Evolutionary conservation across 1,284 basidiomycete species (phyloP), one percentile per base, ranked within the genome.

Genomic region (Bondarzewia mesenterica): DNA sequence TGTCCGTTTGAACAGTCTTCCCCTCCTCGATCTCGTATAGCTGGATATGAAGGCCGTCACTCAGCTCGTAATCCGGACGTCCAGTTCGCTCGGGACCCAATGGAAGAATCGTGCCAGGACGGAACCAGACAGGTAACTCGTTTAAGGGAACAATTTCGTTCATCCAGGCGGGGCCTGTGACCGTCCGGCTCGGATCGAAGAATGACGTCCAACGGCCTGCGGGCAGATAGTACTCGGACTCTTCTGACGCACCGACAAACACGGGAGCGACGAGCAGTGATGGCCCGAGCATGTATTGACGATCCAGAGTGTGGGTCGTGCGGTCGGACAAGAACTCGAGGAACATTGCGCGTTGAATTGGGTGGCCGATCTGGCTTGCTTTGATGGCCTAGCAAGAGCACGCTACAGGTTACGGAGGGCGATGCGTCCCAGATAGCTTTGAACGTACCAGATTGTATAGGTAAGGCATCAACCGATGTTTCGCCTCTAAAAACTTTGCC

Each of bases 391-490:
- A 52, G 8, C 32, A 36, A 18, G 18, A 8, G 10, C 23, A 15
- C 40, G 26, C 40, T 7, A 35, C 12, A 32, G 29, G 42, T 47
- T 7, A n/a, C 16, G 48, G 21, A 27, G 18, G 4, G 27, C 29
- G 49, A 41, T 26, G 48, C 35, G 22, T 40, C 26, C 32, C 25
- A 37, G 41, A 20, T 22, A 40, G 26, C 41, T 47, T 16, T 38
- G 8, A 32, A 63, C 77, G 57, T 56, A 84, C 82, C 50, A 82
- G 64, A 39, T 74, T 68, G 56, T 81, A 87, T 25, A 89, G 63
- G 62, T 87, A 86, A 0, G 85, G 85, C 83, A 86, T 87, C 46
- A 88, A 66, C 46, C 81, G 66, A 60, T 85, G 77, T 60, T 85
- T 88, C n/a, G 73, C 70, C 51, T 81, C 74, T 36, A 86, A 64